phyloP scores from a whole-genome alignment of 1,139 yeast species.

The Diutina pseudorugosa region DNA sequence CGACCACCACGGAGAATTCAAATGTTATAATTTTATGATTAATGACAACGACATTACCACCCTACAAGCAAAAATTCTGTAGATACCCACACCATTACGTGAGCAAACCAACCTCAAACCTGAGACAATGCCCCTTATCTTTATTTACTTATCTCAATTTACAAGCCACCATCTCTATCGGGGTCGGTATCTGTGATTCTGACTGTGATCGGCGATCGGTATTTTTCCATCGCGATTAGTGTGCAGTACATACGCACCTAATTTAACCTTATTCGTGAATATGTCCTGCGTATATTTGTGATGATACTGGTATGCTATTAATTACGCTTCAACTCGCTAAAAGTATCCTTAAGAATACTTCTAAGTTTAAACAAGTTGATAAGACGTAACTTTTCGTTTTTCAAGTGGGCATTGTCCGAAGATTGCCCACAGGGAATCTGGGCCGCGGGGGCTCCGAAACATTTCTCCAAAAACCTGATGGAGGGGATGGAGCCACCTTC shows the following conservation, averaged over 20 bases:
- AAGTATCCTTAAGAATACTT: conserved; percentile 45
- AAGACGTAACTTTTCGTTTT: conserved; percentile 74
- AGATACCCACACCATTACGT: too few relatives aligned
- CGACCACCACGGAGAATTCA: conserved; percentile 12
- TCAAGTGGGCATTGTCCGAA: conserved; percentile 87
- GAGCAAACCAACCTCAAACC: too few relatives aligned
- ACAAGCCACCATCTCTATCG: too few relatives aligned
- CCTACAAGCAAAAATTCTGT: too few relatives aligned
- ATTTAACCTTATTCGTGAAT: too few relatives aligned
- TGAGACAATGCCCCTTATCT: too few relatives aligned
- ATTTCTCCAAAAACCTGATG: conserved; percentile 71
- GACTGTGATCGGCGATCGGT: too few relatives aligned
- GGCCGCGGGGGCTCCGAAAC: conserved; percentile 79
- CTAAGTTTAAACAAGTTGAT: conserved; percentile 67
- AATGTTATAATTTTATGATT: conserved; percentile 18
- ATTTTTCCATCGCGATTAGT: too few relatives aligned
- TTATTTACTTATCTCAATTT: too few relatives aligned
- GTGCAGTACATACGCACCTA: too few relatives aligned
- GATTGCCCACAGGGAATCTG: conserved; percentile 96
- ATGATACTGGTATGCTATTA: not conserved
- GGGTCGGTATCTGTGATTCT: too few relatives aligned
- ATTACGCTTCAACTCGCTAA: conserved; percentile 20
- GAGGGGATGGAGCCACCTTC: conserved; percentile 98
- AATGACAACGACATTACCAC: not conserved
- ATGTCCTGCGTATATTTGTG: not conserved